A percentile compares a stretch with the other conserved stretches of the same genome.
These are phyloP conservation scores for Immersiporthe knoxdaviesiana DNA, from an alignment of 2,329 filamentous ascomycete species.

Conservation along the genomic window DNA sequence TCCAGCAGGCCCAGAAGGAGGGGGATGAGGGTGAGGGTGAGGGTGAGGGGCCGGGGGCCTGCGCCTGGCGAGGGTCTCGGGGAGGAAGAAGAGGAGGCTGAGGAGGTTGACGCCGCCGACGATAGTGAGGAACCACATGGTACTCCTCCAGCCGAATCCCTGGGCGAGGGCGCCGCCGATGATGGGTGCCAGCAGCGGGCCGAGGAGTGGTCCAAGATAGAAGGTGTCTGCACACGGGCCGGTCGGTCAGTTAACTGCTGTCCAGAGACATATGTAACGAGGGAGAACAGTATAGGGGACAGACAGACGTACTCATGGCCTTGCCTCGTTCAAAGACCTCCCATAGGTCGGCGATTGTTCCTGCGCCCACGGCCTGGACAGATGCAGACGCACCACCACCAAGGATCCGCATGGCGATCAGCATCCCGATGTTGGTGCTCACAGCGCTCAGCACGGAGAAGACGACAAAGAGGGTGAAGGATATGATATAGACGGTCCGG, in stretches of 20 bases:
- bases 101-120: conserved; percentile 65
- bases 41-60: conserved; percentile 31
- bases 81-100: conserved; percentile 63
- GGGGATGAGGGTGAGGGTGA: too few relatives aligned
- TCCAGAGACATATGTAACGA: too few relatives aligned
- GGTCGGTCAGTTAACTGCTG: neutral
- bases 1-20: neutral
- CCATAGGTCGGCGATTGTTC: conserved; percentile 83
- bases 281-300: too few relatives aligned
- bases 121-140: conserved; percentile 76
- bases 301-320: conserved; percentile 73
- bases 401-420: conserved; percentile 75
- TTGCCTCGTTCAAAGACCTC: conserved; percentile 70
- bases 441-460: conserved; percentile 73
- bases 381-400: conserved; percentile 77
- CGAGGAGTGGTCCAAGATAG: conserved; percentile 77
- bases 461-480: conserved; percentile 72
- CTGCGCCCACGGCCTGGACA: conserved; percentile 81
- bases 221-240: conserved; percentile 51
- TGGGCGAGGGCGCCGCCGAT: conserved; percentile 74
- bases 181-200: conserved; percentile 75
- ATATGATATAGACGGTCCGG: conserved; percentile 76
- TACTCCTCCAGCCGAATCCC: conserved; percentile 72
- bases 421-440: conserved; percentile 71
- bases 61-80: conserved; percentile 62